phyloP scores from a whole-genome alignment of 2,329 filamentous ascomycete species.

The Colletotrichum cuscutae region DNA sequence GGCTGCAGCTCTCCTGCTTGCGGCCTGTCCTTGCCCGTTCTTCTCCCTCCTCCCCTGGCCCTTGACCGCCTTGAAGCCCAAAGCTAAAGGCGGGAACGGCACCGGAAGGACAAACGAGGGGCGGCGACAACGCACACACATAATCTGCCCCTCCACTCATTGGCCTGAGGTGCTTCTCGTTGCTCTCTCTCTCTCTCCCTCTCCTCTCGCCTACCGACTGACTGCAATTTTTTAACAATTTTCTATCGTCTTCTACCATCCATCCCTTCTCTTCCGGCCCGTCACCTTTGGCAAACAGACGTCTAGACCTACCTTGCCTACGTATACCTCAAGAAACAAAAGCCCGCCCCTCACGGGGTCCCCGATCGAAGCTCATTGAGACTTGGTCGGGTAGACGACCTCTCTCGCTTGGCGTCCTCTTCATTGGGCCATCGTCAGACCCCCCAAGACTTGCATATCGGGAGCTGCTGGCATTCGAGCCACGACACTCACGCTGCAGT shows the following conservation, averaged over 20 bases:
- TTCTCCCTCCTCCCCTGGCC: not conserved
- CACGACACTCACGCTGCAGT: slow-evolving; percentile 49
- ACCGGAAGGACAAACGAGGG: slow-evolving; percentile 25
- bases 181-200: not conserved
- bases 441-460: slow-evolving; percentile 36
- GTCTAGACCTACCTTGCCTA: not conserved
- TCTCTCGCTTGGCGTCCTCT: slow-evolving; percentile 10
- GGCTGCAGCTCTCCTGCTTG: slow-evolving; percentile 16
- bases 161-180: not conserved
- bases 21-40: not conserved
- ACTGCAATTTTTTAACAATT: slow-evolving; percentile 2
- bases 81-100: slow-evolving; percentile 25
- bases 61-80: slow-evolving; percentile 34
- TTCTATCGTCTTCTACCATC: slow-evolving; percentile 22
- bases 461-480: slow-evolving; percentile 51
- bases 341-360: not conserved
- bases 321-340: not conserved
- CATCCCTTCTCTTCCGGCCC: not conserved
- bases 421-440: slow-evolving; percentile 35
- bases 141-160: slow-evolving; percentile 23
- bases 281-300: too few species aligned
- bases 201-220: not conserved
- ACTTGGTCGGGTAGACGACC: slow-evolving; percentile 30
- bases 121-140: slow-evolving; percentile 34
- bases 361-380: slow-evolving; percentile 24